phyloP scores from a whole-genome alignment of 495 filamentous ascomycete species.

The Aspergillus affinis region DNA sequence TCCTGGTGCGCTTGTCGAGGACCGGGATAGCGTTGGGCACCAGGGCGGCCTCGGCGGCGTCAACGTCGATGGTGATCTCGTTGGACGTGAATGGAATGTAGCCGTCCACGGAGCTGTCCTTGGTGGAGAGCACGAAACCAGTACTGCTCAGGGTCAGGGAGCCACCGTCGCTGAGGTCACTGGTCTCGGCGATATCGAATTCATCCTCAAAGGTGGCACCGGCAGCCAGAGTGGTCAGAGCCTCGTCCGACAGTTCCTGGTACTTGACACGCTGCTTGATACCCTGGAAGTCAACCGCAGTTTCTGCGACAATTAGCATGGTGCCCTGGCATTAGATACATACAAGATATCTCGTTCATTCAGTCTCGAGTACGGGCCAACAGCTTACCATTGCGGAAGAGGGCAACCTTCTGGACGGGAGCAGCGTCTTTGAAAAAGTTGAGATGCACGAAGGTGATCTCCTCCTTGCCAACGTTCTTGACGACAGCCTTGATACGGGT shows the following conservation, averaged over 20 bases:
- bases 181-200: conserved; percentile 57
- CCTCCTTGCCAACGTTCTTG: conserved; percentile 56
- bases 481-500: conserved; percentile 60
- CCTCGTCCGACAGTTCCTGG: conserved; percentile 45
- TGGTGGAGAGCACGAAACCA: conserved; percentile 48
- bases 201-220: conserved; percentile 55
- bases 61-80: conserved; percentile 46
- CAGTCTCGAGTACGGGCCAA: neutral
- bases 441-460: conserved; percentile 58
- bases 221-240: conserved; percentile 55
- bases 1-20: conserved; percentile 49
- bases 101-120: conserved; percentile 46
- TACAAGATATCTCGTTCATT: no score
- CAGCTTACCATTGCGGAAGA: conserved; percentile 51
- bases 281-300: conserved; percentile 55
- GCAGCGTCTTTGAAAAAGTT: conserved; percentile 60
- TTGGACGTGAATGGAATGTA: conserved; percentile 47
- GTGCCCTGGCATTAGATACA: neutral
- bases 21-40: conserved; percentile 43
- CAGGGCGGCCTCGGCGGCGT: conserved; percentile 50
- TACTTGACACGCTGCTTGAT: conserved; percentile 51
- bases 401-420: conserved; percentile 59
- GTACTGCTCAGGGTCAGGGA: conserved; percentile 49
- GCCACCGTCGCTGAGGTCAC: conserved; percentile 52
- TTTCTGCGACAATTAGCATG: conserved; percentile 29